Conservation (phyloP, 2,329 filamentous ascomycete species). For the Penicillium corylophilum region DNA sequence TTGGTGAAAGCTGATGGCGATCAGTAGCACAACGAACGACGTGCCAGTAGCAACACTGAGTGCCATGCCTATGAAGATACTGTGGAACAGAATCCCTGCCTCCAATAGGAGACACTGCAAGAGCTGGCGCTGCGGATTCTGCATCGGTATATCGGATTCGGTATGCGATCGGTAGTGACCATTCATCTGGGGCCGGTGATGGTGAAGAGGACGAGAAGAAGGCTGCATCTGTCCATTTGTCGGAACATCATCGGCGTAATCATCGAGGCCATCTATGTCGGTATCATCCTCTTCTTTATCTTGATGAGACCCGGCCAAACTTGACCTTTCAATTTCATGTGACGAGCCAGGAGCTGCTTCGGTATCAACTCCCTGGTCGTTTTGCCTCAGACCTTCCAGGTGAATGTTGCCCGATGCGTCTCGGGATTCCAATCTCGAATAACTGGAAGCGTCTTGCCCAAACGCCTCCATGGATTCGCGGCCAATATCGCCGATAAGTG, state of each 20-base stretch:
- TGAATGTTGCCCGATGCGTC: conserved; percentile 21
- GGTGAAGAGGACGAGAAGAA: conserved; percentile 12
- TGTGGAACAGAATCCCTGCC: conserved; percentile 81
- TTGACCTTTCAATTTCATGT: conserved; percentile 17
- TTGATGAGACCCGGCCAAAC: conserved; percentile 23
- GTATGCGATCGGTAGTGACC: conserved; percentile 24
- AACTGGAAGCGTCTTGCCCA: conserved; percentile 20
- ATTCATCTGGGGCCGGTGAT: conserved; percentile 11
- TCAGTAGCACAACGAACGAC: conserved; percentile 73
- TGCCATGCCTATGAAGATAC: conserved; percentile 83
- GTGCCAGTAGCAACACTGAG: conserved; percentile 77
- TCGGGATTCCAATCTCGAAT: conserved; percentile 23
- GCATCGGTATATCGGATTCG: conserved; percentile 39
- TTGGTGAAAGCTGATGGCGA: conserved; percentile 82
- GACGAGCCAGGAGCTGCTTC: conserved; percentile 15
- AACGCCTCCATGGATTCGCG: conserved; percentile 20
- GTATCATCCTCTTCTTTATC: conserved; percentile 54
- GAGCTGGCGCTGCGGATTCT: conserved; percentile 64
- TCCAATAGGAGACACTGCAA: conserved; percentile 78
- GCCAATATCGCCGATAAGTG: conserved; percentile 35
- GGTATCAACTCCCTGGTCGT: conserved; percentile 2
- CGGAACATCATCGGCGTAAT: conserved; percentile 27
- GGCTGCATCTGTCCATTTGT: conserved; percentile 14
- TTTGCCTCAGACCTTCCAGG: conserved; percentile 17
- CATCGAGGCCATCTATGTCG: conserved; percentile 56